phyloP scores from a whole-genome alignment of 2,329 filamentous ascomycete species.

The Neopestalotiopsis sp. region DNA sequence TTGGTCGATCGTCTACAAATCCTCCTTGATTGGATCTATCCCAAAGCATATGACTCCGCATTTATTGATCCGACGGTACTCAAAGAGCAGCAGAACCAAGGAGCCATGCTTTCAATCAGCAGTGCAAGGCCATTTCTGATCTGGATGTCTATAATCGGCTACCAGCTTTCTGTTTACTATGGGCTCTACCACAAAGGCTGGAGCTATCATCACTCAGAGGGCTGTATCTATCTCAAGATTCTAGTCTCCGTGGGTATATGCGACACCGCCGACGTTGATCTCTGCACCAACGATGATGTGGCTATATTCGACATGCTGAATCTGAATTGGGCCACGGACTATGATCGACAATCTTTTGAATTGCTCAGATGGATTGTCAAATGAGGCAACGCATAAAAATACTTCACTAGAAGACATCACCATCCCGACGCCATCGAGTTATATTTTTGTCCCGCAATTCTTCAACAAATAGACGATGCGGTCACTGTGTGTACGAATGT shows the following conservation, averaged over 20 bases:
- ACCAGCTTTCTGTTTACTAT: conserved; percentile 1
- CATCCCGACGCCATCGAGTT: no score
- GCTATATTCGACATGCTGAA: conserved; percentile 8
- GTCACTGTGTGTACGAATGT: no score
- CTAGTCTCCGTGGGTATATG: not conserved
- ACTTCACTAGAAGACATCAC: no score
- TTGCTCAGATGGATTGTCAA: not conserved
- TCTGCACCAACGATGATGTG: not conserved
- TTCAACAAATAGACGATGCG: no score
- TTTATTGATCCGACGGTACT: not conserved
- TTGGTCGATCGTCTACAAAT: not conserved
- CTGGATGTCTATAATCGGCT: conserved; percentile 7
- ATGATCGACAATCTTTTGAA: not conserved
- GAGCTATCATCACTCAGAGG: not conserved
- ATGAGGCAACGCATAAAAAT: not conserved
- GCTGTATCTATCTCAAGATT: not conserved
- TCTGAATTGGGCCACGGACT: conserved; percentile 3
- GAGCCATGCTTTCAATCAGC: not conserved
- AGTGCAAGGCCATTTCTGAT: conserved; percentile 1
- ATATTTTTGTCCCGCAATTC: no score
- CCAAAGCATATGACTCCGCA: not conserved
- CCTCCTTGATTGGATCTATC: not conserved
- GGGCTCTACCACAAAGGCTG: not conserved
- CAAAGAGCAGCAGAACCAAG: not conserved
- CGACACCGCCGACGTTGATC: not conserved